These are phyloP conservation scores for Tolypocladium endophyticum DNA, from an alignment of 2,329 filamentous ascomycete genomes.

Conservation along the genomic window DNA sequence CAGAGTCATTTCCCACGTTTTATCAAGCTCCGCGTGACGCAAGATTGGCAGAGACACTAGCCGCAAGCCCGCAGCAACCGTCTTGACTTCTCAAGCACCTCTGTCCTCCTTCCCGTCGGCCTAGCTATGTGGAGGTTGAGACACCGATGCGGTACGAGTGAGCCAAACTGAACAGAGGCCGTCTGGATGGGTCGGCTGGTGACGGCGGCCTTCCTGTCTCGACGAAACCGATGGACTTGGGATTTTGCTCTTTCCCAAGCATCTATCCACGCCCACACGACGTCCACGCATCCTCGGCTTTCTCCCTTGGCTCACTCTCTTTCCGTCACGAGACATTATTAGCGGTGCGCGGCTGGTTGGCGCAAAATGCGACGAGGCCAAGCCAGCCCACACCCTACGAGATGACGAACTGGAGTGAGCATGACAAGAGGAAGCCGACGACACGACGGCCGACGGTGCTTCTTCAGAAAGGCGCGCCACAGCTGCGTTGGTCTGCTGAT, in stretches of 20 bases:
- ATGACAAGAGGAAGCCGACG: neutral
- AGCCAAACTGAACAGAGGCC: neutral
- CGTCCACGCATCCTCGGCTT: neutral
- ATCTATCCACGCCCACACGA: neutral
- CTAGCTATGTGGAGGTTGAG: neutral
- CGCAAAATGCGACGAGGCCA: neutral
- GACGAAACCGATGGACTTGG: neutral
- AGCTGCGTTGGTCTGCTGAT: neutral
- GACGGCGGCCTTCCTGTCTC: neutral
- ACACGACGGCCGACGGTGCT: neutral
- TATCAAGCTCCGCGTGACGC: neutral
- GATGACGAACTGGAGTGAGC: neutral
- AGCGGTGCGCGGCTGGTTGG: neutral
- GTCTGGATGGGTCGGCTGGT: neutral
- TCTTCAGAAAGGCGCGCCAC: neutral
- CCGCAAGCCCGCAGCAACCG: neutral
- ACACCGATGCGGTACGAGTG: neutral
- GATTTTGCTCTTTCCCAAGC: neutral
- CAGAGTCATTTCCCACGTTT: slow-evolving; percentile 2
- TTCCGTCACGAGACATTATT: neutral
- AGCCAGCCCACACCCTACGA: neutral
- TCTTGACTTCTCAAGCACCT: neutral
- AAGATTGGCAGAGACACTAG: neutral
- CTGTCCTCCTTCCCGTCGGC: neutral
- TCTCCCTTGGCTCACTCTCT: neutral